These are phyloP conservation scores for Diutina sp. DNA, from an alignment of 1,139 yeast genomes.

Conservation along the genomic window DNA sequence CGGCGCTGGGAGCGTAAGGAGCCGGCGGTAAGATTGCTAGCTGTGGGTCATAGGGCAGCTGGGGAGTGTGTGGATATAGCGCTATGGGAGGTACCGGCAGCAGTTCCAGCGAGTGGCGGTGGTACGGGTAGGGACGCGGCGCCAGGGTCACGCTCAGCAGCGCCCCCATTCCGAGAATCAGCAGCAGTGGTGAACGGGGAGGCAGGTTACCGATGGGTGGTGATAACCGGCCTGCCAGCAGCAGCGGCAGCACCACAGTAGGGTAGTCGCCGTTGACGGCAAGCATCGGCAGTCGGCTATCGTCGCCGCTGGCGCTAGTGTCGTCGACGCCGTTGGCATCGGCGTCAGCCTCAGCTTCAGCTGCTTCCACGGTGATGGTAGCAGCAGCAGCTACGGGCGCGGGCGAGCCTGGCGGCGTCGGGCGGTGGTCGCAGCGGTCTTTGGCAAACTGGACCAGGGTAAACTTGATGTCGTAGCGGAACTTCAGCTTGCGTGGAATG, in stretches of 20 bases:
- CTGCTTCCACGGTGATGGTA: not conserved
- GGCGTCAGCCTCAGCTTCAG: not conserved
- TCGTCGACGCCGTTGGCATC: not conserved
- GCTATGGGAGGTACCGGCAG: not conserved
- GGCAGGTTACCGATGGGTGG: not conserved
- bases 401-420: not conserved
- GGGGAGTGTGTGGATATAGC: not conserved
- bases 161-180: not conserved
- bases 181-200: not conserved
- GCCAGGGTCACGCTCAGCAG: not conserved
- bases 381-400: not conserved
- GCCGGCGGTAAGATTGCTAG: not conserved
- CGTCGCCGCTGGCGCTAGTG: not conserved
- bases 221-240: not conserved
- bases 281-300: not conserved
- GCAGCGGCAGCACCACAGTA: not conserved
- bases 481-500: conserved; percentile 1
- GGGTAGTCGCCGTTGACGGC: not conserved
- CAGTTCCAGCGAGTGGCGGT: not conserved
- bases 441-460: conserved; percentile 14
- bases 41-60: not conserved
- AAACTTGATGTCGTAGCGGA: conserved; percentile 7
- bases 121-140: not conserved
- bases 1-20: conserved; percentile 2
- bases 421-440: conserved; percentile 13